phyloP scores from a whole-genome alignment of 768 basidiomycete genomes.

The Dioszegia aurantiaca region DNA sequence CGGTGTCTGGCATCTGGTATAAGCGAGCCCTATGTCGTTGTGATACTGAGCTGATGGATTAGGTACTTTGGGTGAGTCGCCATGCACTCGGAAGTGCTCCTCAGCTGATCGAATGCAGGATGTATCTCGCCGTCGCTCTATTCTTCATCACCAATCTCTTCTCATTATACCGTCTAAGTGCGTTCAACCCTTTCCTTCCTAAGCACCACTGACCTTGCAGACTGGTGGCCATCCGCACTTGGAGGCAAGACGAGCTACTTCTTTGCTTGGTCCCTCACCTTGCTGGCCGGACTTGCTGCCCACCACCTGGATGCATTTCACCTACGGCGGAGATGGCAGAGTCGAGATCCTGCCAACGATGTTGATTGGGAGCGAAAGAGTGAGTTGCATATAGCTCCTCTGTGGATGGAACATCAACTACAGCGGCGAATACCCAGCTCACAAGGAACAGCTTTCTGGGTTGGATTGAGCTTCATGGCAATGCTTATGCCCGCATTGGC shows the following conservation, averaged over 20 bases:
- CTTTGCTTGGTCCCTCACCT: conserved; percentile 48
- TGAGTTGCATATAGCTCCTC: conserved; percentile 21
- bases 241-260: conserved; percentile 53
- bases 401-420: too few species aligned
- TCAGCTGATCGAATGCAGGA: conserved; percentile 25
- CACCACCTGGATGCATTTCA: conserved; percentile 50
- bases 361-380: conserved; percentile 50
- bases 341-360: conserved; percentile 31
- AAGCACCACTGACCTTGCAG: conserved; percentile 18
- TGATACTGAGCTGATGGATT: background rate
- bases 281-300: conserved; percentile 37
- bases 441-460: conserved; percentile 49
- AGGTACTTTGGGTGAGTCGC: conserved; percentile 23
- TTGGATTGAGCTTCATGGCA: conserved; percentile 48
- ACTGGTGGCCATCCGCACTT: conserved; percentile 54
- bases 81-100: background rate
- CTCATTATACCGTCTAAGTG: conserved; percentile 53
- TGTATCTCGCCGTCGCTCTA: conserved; percentile 55
- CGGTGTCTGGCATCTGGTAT: too few species aligned
- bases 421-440: background rate
- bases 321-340: conserved; percentile 35
- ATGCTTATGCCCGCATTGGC: conserved; percentile 53
- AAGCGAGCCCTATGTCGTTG: background rate
- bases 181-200: conserved; percentile 4
- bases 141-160: conserved; percentile 56